A percentile compares a stretch with the other conserved stretches of the same genome.
Conservation (phyloP, 805 yeast genomes). For the Sungouiozyma intestinalis region DNA sequence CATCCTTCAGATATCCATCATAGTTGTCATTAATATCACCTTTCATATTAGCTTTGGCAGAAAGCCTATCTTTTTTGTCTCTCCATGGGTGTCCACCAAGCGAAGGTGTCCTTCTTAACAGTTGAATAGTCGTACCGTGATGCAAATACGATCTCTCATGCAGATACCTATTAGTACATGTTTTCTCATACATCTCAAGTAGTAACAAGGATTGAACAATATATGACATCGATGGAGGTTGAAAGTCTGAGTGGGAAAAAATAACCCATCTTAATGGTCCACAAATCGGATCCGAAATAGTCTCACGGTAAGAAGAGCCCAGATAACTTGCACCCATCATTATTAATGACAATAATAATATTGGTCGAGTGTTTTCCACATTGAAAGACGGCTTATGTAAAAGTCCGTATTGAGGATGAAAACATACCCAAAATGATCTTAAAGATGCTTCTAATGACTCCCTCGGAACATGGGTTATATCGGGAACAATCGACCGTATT, state of each 20-base stretch:
- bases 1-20: constrained; percentile 17
- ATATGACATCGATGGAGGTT: constrained; percentile 70
- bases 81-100: constrained; percentile 57
- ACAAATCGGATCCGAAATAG: constrained; percentile 28
- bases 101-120: constrained; percentile 64
- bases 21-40: constrained; percentile 1
- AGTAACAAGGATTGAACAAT: constrained; percentile 63
- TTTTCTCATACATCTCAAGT: constrained; percentile 72
- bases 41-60: constrained; percentile 1
- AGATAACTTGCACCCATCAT: constrained; percentile 43
- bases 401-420: constrained; percentile 45
- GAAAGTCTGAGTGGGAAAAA: constrained; percentile 61
- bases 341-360: constrained; percentile 45
- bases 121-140: constrained; percentile 77
- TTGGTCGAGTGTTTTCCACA: constrained; percentile 40
- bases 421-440: constrained; percentile 41
- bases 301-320: constrained; percentile 18
- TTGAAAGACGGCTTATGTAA: constrained; percentile 39
- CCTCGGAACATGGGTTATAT: constrained; percentile 10
- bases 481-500: constrained; percentile 13
- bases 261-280: constrained; percentile 55
- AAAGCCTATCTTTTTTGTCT: background rate
- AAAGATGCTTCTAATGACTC: constrained; percentile 12
- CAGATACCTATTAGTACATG: constrained; percentile 51
- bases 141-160: constrained; percentile 82